Base-by-base conservation (phyloP, 1,284 basidiomycete species). In the Cryptococcus jaspeensis region DNA sequence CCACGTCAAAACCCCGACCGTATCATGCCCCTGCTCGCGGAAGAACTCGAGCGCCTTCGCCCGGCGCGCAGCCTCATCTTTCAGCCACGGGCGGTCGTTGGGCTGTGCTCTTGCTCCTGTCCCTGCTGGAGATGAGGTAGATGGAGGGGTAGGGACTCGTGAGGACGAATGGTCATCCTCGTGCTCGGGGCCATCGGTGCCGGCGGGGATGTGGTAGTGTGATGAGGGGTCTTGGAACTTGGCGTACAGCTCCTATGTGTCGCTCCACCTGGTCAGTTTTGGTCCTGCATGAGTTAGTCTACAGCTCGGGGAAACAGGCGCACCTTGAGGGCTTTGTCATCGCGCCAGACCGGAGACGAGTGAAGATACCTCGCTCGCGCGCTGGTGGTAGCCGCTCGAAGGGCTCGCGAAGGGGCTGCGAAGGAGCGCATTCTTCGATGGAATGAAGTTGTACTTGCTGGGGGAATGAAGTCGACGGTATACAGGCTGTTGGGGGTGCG, bases 211-310 rank as follows among this genome's bases (percentile, higher is more conserved):
- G 57, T 76, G 70, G 60, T 65, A 76, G 16, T 67, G 68, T 12
- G 68, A 70, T 3, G 55, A 60, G 3, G 74, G 73, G 52, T 76
- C 70, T 28, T 61, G 59, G 59, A 76, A 76, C 37, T 71, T 66
- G 8, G 64, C 59, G 36, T 67, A 49, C 5, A 76, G 61, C 37
- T 74, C 67, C 69, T 74, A 42, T 36, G 43, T 32, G 28, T 9
- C 28, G 28, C 9, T 32, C 28, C 28, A 5, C 28, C 28, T 32
- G 28, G 28, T 32, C 28, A 32, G 28, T 9, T 32, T 5, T 32
- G 9, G 4, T 4, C 28, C 28, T 32, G 9, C 28, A 32, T 9
- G 28, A 22, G 25, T 18, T 22, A 22, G 42, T n/a, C 12, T 5
- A 44, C 20, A 22, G 42, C 42, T 5, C 5, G 42, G 25, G 25